These are phyloP conservation scores for Acanthamoeba royreba DNA, from an alignment of 208 protist species.

Conservation along the genomic window DNA sequence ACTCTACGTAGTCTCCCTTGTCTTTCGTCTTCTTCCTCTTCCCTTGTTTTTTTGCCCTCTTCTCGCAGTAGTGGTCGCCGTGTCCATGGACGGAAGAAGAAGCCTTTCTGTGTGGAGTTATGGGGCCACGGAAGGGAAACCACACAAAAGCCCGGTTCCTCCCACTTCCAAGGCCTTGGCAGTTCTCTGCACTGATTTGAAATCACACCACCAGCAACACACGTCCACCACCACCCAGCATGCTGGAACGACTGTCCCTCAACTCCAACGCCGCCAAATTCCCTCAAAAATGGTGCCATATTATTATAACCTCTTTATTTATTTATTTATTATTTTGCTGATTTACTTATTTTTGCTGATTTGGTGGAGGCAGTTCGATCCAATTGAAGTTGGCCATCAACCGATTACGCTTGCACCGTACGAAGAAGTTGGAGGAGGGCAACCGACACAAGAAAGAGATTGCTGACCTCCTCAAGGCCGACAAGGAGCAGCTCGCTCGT, in stretches of 20 bases:
- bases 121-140: too few species aligned
- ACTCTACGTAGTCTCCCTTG: too few species aligned
- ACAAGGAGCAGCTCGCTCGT: neutral
- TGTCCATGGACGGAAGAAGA: too few species aligned
- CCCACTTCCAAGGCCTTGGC: too few species aligned
- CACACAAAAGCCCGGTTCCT: too few species aligned
- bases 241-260: neutral
- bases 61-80: too few species aligned
- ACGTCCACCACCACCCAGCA: too few species aligned
- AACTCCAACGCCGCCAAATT: neutral
- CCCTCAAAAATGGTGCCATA: neutral
- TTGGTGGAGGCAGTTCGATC: neutral
- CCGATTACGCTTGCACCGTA: neutral
- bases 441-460: constrained; percentile 14
- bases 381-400: constrained; percentile 24
- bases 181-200: too few species aligned
- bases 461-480: neutral
- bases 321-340: neutral
- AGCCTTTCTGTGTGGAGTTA: too few species aligned
- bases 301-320: neutral
- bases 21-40: too few species aligned
- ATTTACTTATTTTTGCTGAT: neutral
- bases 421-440: constrained; percentile 1
- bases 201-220: too few species aligned
- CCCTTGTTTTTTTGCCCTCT: too few species aligned